Conservation (phyloP, 371 early-diverging fungal genomes). For the Mortierella sp. region DNA sequence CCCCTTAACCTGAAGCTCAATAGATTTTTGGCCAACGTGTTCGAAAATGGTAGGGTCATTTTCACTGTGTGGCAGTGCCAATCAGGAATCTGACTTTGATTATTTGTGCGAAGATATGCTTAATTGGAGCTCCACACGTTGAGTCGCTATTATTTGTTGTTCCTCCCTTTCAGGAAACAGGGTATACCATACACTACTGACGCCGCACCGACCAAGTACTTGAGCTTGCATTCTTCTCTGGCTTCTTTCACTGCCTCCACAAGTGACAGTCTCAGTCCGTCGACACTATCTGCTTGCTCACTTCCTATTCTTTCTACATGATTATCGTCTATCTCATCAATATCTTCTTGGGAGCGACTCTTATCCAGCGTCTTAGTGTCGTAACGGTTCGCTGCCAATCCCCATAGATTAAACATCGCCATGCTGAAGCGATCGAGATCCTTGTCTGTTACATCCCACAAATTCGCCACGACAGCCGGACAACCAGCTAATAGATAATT, state of each 20-base stretch:
- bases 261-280: slow-evolving; percentile 62
- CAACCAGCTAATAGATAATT: slow-evolving; percentile 89
- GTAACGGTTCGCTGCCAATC: slow-evolving; percentile 59
- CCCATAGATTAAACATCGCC: slow-evolving; percentile 79
- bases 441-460: slow-evolving; percentile 99
- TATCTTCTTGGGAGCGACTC: not conserved
- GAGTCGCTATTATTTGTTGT: not conserved
- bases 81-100: not conserved
- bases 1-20: not conserved
- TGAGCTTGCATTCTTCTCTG: slow-evolving; percentile 82
- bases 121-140: not conserved
- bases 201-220: slow-evolving; percentile 95
- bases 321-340: not conserved
- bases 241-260: slow-evolving; percentile 81
- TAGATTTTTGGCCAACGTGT: not conserved
- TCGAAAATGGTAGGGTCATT: not conserved
- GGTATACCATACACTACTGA: slow-evolving; percentile 98
- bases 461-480: slow-evolving; percentile 91
- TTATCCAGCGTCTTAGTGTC: not conserved
- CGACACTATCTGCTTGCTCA: not conserved
- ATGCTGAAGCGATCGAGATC: slow-evolving; percentile 95
- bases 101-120: not conserved
- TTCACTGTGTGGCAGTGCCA: not conserved
- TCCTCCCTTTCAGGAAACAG: slow-evolving; percentile 36
- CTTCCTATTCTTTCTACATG: slow-evolving; percentile 4